A percentile compares a stretch with the other conserved stretches of the same genome.
Conservation (phyloP, 352 stramenopile genomes). For the Pythium graminicola region DNA sequence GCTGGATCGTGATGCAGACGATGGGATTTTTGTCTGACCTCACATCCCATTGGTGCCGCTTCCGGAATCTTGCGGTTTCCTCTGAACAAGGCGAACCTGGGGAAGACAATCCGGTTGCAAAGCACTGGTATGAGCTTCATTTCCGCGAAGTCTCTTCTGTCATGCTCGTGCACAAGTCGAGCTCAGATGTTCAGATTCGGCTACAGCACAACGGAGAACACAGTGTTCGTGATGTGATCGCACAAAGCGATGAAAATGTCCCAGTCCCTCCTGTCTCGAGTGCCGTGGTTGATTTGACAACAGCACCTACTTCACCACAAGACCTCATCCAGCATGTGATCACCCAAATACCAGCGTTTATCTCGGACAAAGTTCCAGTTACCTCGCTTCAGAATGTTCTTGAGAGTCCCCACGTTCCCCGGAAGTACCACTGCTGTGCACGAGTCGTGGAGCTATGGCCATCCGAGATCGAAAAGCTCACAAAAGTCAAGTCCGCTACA, state of each 20-base stretch:
- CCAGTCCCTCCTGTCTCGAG: not conserved
- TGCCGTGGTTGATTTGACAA: not conserved
- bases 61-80: conserved; percentile 56
- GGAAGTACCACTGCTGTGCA: conserved; percentile 63
- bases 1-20: conserved; percentile 48
- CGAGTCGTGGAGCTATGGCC: conserved; percentile 44
- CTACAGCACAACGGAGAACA: not conserved
- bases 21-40: conserved; percentile 45
- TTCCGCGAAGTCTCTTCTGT: conserved; percentile 69
- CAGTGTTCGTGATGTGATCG: not conserved
- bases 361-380: conserved; percentile 41
- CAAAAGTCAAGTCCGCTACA: conserved; percentile 29
- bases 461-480: conserved; percentile 37
- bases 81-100: conserved; percentile 24
- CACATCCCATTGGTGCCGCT: conserved; percentile 52
- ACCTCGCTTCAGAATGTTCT: conserved; percentile 35
- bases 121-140: conserved; percentile 32
- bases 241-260: not conserved
- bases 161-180: conserved; percentile 45
- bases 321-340: not conserved
- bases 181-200: conserved; percentile 41
- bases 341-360: conserved; percentile 41
- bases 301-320: not conserved
- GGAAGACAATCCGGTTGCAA: not conserved
- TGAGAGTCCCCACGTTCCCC: conserved; percentile 27